Evolutionary conservation across 1,284 basidiomycete genomes (phyloP), one percentile per base, ranked within the genome.

Genomic region (Fistulina hepatica): DNA sequence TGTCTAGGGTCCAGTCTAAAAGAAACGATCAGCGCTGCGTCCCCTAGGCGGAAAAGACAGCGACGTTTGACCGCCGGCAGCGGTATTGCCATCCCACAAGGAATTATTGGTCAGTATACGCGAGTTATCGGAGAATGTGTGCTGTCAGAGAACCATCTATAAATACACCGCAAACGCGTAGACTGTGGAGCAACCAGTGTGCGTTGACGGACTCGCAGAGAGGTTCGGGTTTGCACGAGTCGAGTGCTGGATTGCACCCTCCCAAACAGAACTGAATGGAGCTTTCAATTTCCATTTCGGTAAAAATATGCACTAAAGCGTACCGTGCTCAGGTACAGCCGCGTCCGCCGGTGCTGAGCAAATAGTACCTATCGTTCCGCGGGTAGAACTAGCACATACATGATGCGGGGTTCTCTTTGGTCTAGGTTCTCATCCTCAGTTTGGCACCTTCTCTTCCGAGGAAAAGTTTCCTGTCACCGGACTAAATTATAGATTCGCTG

Each of bases 181-280:
- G 19, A 15, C 28, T 10, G 32, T 13, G 11, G 10, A 30, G 19
- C 5, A 10, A 55, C 70, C 43, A 50, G 82, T 77, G 19, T 68
- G 19, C 28, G 15, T 31, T 71, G n/a, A 61, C 61, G 51, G 65
- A 67, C 50, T 76, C 50, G 58, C 86, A 90, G 20, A 86, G 57
- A 0, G 88, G 84, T 30, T 69, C 69, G 0, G 84, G 82, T 36
- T 57, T 58, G 60, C 88, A 91, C 1, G 83, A 84, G 36, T 58
- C 59, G 25, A 80, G 59, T 4, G 67, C 53, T 7, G 86, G 83
- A 51, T 90, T 74, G 59, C 88, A 91, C 8, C 86, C 86, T 30
- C 81, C 82, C 20, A 86, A 61, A 51, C 85, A 89, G 56, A 76
- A 86, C 75, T 81, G 48, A 19, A n/a, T n/a, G n/a, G n/a, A n/a